Conservation (phyloP, 2,329 filamentous ascomycete genomes). For the Clonostachys rosea region DNA sequence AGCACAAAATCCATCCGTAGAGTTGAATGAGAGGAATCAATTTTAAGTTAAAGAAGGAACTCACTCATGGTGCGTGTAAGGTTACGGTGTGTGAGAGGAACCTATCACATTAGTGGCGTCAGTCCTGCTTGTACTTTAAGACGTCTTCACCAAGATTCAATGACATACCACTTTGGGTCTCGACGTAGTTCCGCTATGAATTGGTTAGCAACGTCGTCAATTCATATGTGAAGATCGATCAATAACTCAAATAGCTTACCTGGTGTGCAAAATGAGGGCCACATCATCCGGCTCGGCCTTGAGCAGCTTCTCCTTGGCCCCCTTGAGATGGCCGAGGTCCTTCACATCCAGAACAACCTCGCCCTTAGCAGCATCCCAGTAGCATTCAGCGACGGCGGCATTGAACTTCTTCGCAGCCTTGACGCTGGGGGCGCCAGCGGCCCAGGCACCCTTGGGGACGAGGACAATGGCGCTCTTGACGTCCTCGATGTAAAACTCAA, state of each 20-base stretch:
- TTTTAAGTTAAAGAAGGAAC: conserved; percentile 11
- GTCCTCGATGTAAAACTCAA: conserved; percentile 90
- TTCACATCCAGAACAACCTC: conserved; percentile 77
- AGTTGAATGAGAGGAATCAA: background rate
- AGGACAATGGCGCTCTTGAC: conserved; percentile 74
- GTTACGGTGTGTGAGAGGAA: conserved; percentile 77
- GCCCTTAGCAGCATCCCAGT: conserved; percentile 60
- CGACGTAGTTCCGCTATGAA: conserved; percentile 67
- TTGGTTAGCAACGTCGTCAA: background rate
- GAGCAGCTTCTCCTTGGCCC: conserved; percentile 32
- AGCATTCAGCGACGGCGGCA: conserved; percentile 82
- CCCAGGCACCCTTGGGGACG: conserved; percentile 67
- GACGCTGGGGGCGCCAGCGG: conserved; percentile 64
- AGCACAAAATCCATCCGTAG: background rate
- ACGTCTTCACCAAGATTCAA: conserved; percentile 5
- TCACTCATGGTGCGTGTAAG: conserved; percentile 74
- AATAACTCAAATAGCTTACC: conserved; percentile 22
- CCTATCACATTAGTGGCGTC: conserved; percentile 24
- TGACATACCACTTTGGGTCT: conserved; percentile 70
- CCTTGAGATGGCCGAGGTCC: conserved; percentile 62
- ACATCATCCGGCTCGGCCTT: conserved; percentile 68
- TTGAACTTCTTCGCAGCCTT: conserved; percentile 74
- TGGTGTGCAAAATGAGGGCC: conserved; percentile 78
- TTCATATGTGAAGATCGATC: no score
- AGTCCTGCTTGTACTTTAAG: no score